These are phyloP conservation scores for Bocquillonia castaneifolia DNA, from an alignment of 441 rosid genomes.

Conservation along the genomic window DNA sequence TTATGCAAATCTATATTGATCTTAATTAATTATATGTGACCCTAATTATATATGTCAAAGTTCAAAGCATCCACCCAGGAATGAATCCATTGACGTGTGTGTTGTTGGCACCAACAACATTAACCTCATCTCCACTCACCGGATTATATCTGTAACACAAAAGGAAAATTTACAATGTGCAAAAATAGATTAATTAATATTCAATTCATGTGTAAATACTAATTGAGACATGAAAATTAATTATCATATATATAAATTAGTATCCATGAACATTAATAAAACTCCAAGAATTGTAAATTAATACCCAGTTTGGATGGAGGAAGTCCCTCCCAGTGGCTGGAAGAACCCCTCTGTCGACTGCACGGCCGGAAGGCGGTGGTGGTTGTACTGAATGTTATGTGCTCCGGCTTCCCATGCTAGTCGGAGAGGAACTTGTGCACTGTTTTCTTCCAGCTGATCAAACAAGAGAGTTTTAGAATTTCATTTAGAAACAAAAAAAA, in stretches of 20 bases:
- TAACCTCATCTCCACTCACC: constrained; percentile 25
- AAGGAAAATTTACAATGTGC: neutral
- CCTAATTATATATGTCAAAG: neutral
- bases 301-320: constrained; percentile 50
- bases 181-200: neutral
- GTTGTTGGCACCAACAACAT: constrained; percentile 20
- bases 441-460: constrained; percentile 44
- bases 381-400: constrained; percentile 25
- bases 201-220: neutral
- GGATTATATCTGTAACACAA: constrained; percentile 38
- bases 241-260: neutral
- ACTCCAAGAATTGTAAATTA: neutral
- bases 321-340: constrained; percentile 33
- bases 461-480: neutral
- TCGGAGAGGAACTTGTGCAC: constrained; percentile 25
- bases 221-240: neutral
- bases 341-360: constrained; percentile 42
- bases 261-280: neutral
- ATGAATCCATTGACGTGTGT: constrained; percentile 39
- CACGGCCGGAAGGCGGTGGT: constrained; percentile 26
- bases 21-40: neutral
- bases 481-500: neutral
- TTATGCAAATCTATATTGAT: neutral
- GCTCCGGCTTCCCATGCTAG: constrained; percentile 41
- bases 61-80: constrained; percentile 55